These are phyloP conservation scores for Eucalyptus sp. DNA, from an alignment of 345 rosid species.

Conservation along the genomic window DNA sequence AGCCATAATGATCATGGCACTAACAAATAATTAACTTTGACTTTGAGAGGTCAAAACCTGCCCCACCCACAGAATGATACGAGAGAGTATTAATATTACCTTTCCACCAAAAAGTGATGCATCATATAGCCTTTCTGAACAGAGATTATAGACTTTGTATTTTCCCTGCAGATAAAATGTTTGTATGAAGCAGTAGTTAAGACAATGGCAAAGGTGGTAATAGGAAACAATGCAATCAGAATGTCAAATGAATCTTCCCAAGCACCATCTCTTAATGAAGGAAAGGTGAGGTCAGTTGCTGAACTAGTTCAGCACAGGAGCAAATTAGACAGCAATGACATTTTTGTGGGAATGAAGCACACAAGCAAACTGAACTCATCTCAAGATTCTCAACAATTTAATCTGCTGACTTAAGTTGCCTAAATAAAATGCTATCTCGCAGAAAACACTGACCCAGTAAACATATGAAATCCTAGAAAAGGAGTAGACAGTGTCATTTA, in stretches of 20 bases:
- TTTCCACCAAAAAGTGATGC: slow-evolving; percentile 82
- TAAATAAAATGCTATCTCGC: neutral
- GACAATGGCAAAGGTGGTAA: neutral
- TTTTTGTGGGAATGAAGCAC: neutral
- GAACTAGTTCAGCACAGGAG: neutral
- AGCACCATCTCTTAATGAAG: neutral
- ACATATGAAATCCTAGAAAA: neutral
- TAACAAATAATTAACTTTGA: neutral
- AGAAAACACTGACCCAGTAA: neutral
- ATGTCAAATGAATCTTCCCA: neutral
- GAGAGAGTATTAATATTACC: slow-evolving; percentile 21
- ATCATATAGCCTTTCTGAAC: slow-evolving; percentile 90
- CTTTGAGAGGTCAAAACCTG: neutral
- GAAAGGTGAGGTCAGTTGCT: neutral
- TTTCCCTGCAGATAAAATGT: slow-evolving; percentile 47
- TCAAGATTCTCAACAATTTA: neutral
- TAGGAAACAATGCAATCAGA: neutral
- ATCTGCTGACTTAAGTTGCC: neutral
- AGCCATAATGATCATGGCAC: neutral
- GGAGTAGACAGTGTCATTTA: neutral
- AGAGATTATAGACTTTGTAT: slow-evolving; percentile 91
- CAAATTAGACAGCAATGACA: neutral
- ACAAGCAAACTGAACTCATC: neutral
- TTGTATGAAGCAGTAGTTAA: neutral
- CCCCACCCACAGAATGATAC: neutral